phyloP scores from a whole-genome alignment of 2,329 filamentous ascomycete species.

The Alternaria infectoria region DNA sequence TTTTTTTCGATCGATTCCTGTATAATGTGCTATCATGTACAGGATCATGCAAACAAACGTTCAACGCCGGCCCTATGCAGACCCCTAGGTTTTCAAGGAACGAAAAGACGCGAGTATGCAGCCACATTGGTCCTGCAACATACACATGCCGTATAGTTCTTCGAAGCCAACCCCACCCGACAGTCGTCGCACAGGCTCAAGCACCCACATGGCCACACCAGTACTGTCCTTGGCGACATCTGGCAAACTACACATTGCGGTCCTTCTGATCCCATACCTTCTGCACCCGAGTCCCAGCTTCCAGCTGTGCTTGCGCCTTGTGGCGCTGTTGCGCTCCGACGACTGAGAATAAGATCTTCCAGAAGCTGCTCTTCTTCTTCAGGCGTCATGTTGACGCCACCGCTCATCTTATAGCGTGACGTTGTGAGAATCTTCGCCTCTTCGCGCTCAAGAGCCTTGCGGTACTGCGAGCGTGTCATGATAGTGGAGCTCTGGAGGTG shows the following conservation, averaged over 20 bases:
- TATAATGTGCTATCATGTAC: not conserved
- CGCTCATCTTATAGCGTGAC: constrained; percentile 40
- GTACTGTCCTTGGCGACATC: constrained; percentile 80
- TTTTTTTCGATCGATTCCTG: not conserved
- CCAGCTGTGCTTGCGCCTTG: constrained; percentile 42
- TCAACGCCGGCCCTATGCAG: not conserved
- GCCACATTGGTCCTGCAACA: constrained; percentile 88
- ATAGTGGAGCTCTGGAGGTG: constrained; percentile 75
- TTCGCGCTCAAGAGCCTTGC: constrained; percentile 70
- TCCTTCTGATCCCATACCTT: constrained; percentile 73
- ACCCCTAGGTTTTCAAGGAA: constrained; percentile 62
- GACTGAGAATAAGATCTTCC: constrained; percentile 65
- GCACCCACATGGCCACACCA: constrained; percentile 96
- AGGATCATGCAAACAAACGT: not conserved
- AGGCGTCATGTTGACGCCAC: constrained; percentile 31
- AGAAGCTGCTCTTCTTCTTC: constrained; percentile 65
- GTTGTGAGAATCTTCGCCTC: constrained; percentile 70
- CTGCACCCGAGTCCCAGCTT: constrained; percentile 72
- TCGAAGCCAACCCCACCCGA: constrained; percentile 89
- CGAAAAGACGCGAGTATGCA: constrained; percentile 90
- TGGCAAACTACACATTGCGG: constrained; percentile 96
- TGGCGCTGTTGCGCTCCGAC: constrained; percentile 53
- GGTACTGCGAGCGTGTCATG: constrained; percentile 82
- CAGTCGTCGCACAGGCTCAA: constrained; percentile 95
- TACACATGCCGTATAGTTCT: constrained; percentile 96